A percentile compares a stretch with the other conserved stretches of the same genome.
Evolutionary conservation across 345 rosid species (phyloP).

Genomic region (Psidium guajava): DNA sequence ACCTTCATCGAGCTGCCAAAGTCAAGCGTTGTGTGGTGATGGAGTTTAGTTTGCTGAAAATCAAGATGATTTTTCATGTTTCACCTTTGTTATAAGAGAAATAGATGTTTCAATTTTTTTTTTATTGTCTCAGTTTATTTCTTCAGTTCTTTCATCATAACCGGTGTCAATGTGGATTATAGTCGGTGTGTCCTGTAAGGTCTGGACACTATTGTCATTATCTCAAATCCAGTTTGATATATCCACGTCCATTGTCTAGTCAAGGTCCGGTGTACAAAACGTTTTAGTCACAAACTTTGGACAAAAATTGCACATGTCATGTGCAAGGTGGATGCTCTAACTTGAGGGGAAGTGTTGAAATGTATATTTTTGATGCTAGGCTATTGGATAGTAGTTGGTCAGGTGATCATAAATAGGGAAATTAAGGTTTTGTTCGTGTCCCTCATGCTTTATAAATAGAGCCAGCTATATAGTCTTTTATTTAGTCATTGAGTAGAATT

Average conservation of each 20-base stretch:
- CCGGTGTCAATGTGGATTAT: background rate
- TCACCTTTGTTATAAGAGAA: background rate
- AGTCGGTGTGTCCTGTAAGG: background rate
- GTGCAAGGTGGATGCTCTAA: background rate
- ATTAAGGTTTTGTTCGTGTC: background rate
- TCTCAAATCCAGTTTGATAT: background rate
- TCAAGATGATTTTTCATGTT: background rate
- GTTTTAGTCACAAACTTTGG: background rate
- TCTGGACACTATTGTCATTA: background rate
- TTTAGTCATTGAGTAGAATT: background rate
- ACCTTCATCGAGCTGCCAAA: background rate
- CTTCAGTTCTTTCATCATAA: background rate
- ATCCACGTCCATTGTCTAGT: background rate
- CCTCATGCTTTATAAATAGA: background rate
- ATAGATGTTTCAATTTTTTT: background rate
- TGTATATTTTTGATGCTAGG: background rate
- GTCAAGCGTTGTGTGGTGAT: background rate
- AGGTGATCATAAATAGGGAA: background rate
- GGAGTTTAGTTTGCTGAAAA: background rate
- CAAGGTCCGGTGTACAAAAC: background rate
- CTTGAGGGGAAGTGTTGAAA: background rate
- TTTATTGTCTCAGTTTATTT: background rate
- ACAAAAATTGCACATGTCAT: background rate
- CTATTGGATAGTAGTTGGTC: background rate
- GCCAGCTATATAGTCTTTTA: background rate